These are phyloP conservation scores for Stellera chamaejasme DNA, from an alignment of 345 rosid genomes.

Conservation along the genomic window DNA sequence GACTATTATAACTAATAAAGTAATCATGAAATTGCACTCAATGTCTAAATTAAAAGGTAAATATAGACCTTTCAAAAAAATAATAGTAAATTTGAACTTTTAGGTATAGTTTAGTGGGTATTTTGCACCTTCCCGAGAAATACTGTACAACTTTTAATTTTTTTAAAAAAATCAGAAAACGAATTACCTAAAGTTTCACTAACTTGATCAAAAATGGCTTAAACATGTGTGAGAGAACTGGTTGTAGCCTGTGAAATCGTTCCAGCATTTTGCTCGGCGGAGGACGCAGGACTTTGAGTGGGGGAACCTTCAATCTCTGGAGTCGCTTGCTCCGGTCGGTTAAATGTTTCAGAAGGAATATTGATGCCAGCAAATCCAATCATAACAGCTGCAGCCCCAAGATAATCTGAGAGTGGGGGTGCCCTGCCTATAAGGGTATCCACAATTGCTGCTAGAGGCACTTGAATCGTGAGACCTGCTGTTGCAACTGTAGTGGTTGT, in stretches of 20 bases:
- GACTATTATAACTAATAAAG: too few relatives aligned
- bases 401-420: conserved; percentile 56
- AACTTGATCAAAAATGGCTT: neutral
- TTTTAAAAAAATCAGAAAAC: neutral
- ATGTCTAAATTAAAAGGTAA: too few relatives aligned
- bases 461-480: conserved; percentile 92
- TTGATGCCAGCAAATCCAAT: conserved; percentile 87
- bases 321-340: conserved; percentile 33
- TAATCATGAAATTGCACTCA: too few relatives aligned
- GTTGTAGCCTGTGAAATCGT: conserved; percentile 9
- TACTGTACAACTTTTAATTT: too few relatives aligned
- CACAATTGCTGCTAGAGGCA: conserved; percentile 85
- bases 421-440: conserved; percentile 67
- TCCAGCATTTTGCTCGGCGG: conserved; percentile 5
- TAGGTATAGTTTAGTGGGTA: too few relatives aligned
- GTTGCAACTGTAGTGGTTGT: conserved; percentile 93
- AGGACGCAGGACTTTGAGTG: conserved; percentile 9
- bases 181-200: neutral
- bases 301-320: conserved; percentile 31
- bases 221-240: neutral
- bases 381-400: conserved; percentile 87
- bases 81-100: too few relatives aligned
- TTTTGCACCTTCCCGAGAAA: too few relatives aligned
- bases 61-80: too few relatives aligned
- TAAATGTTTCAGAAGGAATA: conserved; percentile 46